These are phyloP conservation scores for Calonectria montana DNA, from an alignment of 2,329 filamentous ascomycete species.

Conservation along the genomic window DNA sequence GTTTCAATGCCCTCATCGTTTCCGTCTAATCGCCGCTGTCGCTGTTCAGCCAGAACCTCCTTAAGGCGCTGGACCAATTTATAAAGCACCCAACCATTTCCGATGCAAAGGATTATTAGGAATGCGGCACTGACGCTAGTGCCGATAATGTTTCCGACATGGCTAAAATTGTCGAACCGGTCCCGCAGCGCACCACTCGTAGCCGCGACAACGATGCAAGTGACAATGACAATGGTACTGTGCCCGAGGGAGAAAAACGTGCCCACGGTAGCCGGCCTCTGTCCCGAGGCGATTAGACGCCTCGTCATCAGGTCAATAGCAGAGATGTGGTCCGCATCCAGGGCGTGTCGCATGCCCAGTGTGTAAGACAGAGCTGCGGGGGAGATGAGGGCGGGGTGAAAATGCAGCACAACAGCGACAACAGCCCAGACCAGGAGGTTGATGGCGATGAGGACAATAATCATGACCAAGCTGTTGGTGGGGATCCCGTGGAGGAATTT, in stretches of 20 bases:
- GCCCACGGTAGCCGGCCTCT: constrained; percentile 89
- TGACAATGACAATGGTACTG: constrained; percentile 91
- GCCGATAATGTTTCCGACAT: constrained; percentile 88
- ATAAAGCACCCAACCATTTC: constrained; percentile 88
- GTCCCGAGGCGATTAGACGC: constrained; percentile 85
- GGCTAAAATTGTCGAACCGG: constrained; percentile 83
- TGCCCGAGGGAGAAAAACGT: constrained; percentile 96
- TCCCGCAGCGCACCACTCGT: constrained; percentile 86
- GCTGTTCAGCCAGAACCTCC: constrained; percentile 62
- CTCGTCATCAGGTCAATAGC: constrained; percentile 97
- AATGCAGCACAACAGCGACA: constrained; percentile 63
- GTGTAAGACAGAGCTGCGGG: constrained; percentile 89
- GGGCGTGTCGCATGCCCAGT: constrained; percentile 90
- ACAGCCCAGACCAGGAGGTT: constrained; percentile 68
- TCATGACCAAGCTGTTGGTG: constrained; percentile 58
- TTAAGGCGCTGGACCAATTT: constrained; percentile 78
- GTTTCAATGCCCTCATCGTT: constrained; percentile 33
- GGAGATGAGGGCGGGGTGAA: constrained; percentile 73
- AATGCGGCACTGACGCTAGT: constrained; percentile 88
- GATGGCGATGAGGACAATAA: constrained; percentile 59
- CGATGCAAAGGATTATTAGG: constrained; percentile 81
- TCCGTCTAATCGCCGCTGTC: constrained; percentile 31
- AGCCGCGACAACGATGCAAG: constrained; percentile 90
- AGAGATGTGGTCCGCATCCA: constrained; percentile 90
- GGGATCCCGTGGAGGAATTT: constrained; percentile 47